Percentiles rank a stretch among this genome's conserved stretches.
These are phyloP conservation scores for Thielaviopsis euricoi DNA, from an alignment of 2,329 filamentous ascomycete genomes.

Conservation along the genomic window DNA sequence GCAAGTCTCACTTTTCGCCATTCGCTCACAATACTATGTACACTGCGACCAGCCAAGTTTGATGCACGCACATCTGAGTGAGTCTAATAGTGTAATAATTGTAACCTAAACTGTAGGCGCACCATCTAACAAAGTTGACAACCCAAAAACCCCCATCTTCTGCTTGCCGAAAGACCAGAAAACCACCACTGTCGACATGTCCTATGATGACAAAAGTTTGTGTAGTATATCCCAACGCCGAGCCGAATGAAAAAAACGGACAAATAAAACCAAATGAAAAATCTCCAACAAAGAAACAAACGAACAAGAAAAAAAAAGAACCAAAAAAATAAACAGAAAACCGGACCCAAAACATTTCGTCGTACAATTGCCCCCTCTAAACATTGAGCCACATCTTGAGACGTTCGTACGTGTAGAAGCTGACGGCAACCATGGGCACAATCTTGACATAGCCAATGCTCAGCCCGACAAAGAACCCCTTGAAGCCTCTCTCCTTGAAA, in stretches of 20 bases:
- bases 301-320: no score
- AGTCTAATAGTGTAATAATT: background rate
- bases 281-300: background rate
- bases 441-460: conserved; percentile 93
- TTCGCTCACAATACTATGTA: no score
- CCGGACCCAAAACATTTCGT: background rate
- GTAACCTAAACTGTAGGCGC: background rate
- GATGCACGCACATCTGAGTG: background rate
- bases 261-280: background rate
- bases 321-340: background rate
- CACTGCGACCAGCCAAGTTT: no score
- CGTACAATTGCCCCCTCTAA: conserved; percentile 22
- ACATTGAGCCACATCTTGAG: conserved; percentile 49
- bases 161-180: no score
- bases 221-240: background rate
- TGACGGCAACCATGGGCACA: conserved; percentile 66
- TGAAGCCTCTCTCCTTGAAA: conserved; percentile 54
- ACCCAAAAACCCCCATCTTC: background rate
- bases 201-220: background rate
- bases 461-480: conserved; percentile 82
- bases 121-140: background rate
- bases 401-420: conserved; percentile 50
- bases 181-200: background rate
- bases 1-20: no score
- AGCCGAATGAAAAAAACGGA: background rate